phyloP scores from a whole-genome alignment of 768 basidiomycete species.

The Amanita fuliginea region DNA sequence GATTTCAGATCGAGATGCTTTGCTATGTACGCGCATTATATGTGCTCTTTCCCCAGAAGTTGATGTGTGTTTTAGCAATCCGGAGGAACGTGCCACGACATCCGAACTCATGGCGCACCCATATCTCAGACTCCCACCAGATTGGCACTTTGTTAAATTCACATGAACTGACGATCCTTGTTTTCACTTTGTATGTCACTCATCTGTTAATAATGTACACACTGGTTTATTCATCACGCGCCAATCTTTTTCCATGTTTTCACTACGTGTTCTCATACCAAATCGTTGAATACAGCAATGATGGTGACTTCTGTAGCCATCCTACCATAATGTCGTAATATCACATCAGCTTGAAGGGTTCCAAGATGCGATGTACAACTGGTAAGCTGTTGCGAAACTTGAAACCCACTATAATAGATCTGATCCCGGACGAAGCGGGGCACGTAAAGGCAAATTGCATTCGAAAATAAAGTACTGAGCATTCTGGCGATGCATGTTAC shows the following conservation, averaged over 20 bases:
- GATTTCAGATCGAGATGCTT: slow-evolving; percentile 89
- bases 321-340: slow-evolving; percentile 22
- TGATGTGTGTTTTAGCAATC: slow-evolving; percentile 40
- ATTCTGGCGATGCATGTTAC: neutral
- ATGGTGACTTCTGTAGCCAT: slow-evolving; percentile 30
- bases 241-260: slow-evolving; percentile 8
- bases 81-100: slow-evolving; percentile 73
- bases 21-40: slow-evolving; percentile 50
- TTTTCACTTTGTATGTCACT: slow-evolving; percentile 10
- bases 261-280: slow-evolving; percentile 14
- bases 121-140: slow-evolving; percentile 62
- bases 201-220: slow-evolving; percentile 6
- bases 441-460: neutral
- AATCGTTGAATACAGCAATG: slow-evolving; percentile 20
- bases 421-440: neutral
- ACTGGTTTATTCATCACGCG: slow-evolving; percentile 9
- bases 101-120: slow-evolving; percentile 70
- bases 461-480: neutral
- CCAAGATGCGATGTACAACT: neutral
- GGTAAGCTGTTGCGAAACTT: neutral
- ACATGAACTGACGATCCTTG: slow-evolving; percentile 23
- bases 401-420: neutral
- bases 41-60: slow-evolving; percentile 5
- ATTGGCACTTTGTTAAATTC: slow-evolving; percentile 68
- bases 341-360: slow-evolving; percentile 19